These are phyloP conservation scores for Exophiala xenobiotica DNA, from an alignment of 2,329 filamentous ascomycete species.

Conservation along the genomic window DNA sequence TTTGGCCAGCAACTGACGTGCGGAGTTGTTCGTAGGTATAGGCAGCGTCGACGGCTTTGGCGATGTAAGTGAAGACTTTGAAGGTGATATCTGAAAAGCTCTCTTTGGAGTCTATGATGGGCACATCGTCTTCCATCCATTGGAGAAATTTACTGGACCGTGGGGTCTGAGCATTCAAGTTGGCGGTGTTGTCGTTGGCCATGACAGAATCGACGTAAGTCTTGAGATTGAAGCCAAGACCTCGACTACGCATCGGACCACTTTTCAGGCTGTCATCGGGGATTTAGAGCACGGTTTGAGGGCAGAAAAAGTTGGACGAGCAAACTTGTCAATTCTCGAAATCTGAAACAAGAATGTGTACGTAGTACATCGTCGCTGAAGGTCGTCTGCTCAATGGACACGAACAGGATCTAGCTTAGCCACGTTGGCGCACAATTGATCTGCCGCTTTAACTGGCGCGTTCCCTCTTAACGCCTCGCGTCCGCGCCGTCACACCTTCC, in stretches of 20 bases:
- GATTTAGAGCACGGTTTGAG: neutral
- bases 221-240: constrained; percentile 23
- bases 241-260: constrained; percentile 18
- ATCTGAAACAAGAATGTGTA: no score
- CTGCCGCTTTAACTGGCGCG: no score
- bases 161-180: constrained; percentile 21
- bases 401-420: no score
- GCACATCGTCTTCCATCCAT: constrained; percentile 34
- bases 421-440: no score
- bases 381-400: no score
- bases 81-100: constrained; percentile 40
- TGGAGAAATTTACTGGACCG: constrained; percentile 21
- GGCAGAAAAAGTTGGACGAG: neutral
- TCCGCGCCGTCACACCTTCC: no score
- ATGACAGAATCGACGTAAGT: constrained; percentile 20
- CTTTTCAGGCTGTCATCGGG: neutral
- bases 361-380: no score
- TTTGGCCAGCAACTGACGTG: constrained; percentile 39
- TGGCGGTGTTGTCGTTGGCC: constrained; percentile 6
- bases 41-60: constrained; percentile 41
- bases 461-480: no score
- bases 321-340: no score
- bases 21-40: constrained; percentile 48
- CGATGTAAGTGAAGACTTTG: constrained; percentile 45
- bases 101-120: constrained; percentile 43